Evolutionary conservation across 2,329 filamentous ascomycete genomes (phyloP).

Genomic region (Sclerotinia glacialis): DNA sequence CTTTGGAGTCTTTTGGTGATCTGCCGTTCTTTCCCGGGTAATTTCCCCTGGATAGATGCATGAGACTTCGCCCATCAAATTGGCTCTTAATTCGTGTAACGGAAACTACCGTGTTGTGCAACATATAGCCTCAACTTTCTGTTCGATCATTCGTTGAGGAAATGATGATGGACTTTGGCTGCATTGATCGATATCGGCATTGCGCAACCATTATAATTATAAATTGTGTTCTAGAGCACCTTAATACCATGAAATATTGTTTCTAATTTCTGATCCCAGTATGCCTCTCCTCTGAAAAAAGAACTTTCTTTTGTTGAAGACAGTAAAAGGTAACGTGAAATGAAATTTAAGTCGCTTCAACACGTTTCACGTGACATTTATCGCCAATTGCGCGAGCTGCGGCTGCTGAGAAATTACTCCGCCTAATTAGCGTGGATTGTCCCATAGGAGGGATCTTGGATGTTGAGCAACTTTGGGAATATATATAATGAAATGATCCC

Average conservation of each 20-base stretch:
- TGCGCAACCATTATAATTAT: not conserved
- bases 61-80: slow-evolving; percentile 7
- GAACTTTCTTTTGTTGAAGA: slow-evolving; percentile 6
- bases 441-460: slow-evolving; percentile 9
- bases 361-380: slow-evolving; percentile 5
- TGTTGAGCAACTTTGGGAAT: slow-evolving; percentile 3
- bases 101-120: not conserved
- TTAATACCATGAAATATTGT: not conserved
- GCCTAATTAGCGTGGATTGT: slow-evolving; percentile 7
- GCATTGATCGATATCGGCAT: not conserved
- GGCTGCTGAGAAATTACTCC: slow-evolving; percentile 16
- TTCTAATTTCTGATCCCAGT: not conserved
- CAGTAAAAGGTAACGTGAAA: not conserved
- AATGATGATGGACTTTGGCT: not conserved
- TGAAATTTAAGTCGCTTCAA: slow-evolving; percentile 1
- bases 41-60: not conserved
- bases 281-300: not conserved
- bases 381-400: slow-evolving; percentile 13
- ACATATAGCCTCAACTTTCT: not conserved
- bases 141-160: not conserved
- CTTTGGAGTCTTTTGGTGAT: not conserved
- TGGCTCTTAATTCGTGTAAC: not conserved
- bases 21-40: not conserved
- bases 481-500: slow-evolving; percentile 5
- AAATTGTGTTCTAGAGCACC: not conserved